Evolutionary conservation across 495 filamentous ascomycete genomes (phyloP).

Genomic region (Chaetomium cochliodes): DNA sequence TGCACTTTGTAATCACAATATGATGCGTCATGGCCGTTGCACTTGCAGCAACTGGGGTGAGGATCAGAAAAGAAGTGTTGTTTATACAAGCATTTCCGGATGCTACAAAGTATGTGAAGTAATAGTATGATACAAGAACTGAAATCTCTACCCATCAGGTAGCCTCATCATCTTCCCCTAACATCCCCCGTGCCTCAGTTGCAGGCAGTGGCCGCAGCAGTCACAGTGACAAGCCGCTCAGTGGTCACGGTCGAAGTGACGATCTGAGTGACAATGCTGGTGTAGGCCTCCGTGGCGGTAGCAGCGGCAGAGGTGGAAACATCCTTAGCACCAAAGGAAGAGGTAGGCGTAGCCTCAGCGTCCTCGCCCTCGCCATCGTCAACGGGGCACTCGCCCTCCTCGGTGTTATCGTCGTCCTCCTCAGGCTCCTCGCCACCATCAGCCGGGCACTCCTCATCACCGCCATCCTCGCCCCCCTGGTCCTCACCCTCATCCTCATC

Average conservation of each 20-base stretch:
- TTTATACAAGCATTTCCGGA: no score
- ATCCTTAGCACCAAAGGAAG: not conserved
- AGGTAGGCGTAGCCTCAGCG: not conserved
- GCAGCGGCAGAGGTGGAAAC: not conserved
- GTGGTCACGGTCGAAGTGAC: conserved; percentile 1
- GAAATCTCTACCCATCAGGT: no score
- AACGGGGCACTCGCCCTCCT: conserved; percentile 6
- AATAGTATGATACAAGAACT: no score
- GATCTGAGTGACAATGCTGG: conserved; percentile 1
- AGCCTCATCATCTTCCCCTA: no score
- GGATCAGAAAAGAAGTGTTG: not conserved
- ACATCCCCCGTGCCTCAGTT: not conserved
- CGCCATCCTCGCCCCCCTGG: not conserved
- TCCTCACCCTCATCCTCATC: not conserved
- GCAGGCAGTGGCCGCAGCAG: conserved; percentile 4
- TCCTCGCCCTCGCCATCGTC: conserved; percentile 5
- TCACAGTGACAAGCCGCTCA: conserved; percentile 5
- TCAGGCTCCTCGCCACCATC: not conserved
- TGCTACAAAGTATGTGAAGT: no score
- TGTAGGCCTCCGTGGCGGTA: not conserved
- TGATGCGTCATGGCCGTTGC: no score
- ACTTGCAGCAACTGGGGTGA: not conserved
- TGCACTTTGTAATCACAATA: no score
- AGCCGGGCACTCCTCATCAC: conserved; percentile 7
- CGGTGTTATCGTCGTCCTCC: not conserved